These are phyloP conservation scores for Gracilaria domingensis DNA, from an alignment of 23 red algal genomes.

Conservation along the genomic window DNA sequence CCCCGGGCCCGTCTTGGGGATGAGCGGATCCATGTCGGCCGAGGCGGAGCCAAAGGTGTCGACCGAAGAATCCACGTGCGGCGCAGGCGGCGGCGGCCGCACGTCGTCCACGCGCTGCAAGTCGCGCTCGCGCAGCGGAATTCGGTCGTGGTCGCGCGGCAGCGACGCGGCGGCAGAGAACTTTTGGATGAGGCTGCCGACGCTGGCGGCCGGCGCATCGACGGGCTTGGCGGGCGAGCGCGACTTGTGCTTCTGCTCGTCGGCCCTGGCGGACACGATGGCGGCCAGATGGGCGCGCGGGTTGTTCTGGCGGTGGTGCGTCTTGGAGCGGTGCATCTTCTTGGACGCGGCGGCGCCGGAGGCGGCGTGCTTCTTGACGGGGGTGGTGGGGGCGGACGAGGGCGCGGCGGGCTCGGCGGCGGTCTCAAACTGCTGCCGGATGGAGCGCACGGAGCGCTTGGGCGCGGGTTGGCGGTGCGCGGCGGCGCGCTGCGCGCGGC, in stretches of 20 bases:
- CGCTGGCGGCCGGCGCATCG: background rate
- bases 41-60: conserved; percentile 72
- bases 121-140: conserved; percentile 63
- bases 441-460: conserved; percentile 56
- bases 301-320: background rate
- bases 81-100: background rate
- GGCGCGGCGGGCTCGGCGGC: conserved; percentile 12
- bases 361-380: conserved; percentile 17
- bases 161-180: conserved; percentile 19
- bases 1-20: conserved; percentile 65
- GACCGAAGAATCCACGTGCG: conserved; percentile 31
- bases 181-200: conserved; percentile 61
- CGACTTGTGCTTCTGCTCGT: conserved; percentile 2
- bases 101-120: conserved; percentile 35
- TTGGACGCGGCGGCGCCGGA: background rate
- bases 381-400: conserved; percentile 55
- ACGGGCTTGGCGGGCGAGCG: background rate
- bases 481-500: conserved; percentile 12
- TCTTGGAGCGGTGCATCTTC: background rate
- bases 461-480: conserved; percentile 1
- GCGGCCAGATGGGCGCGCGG: conserved; percentile 51
- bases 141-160: conserved; percentile 18
- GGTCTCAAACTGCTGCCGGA: conserved; percentile 52
- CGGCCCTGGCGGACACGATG: conserved; percentile 28
- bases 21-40: conserved; percentile 33